Evolutionary conservation across 306 rosid genomes (phyloP), one percentile per base, ranked within the genome.

Genomic region (Trichosanthes truncata): DNA sequence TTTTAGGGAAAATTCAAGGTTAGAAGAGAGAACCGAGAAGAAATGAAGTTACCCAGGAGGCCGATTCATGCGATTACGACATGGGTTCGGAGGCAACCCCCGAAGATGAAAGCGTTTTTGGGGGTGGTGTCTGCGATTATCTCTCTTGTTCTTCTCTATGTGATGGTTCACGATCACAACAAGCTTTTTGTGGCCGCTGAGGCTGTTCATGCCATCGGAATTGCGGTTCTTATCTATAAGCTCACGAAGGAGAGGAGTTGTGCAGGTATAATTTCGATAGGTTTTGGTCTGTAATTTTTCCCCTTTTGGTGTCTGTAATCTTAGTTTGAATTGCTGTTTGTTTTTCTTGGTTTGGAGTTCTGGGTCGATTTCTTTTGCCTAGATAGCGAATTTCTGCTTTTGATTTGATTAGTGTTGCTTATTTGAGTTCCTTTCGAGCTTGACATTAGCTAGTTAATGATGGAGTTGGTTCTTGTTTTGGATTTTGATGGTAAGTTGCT

Each of bases 61-160:
- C 73, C 88, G 55, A 87, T 90, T 84, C 88, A 86, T 38, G 84
- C 87, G n/a, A 67, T 91, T 0, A 71, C 88, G 20, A 78, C 85
- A 74, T 91, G 93, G 96, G 65, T 87, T 56, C 83, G 91, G 5
- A 87, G 87, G 75, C 93, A 89, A 76, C 93, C 96, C 7, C 96
- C 93, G 9, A 89, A 84, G 84, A 79, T 83, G 57, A 91, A 87
- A 85, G 92, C 79, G 17, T 86, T 91, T 80, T 79, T 91, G 4
- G 92, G 85, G 2, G 80, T 87, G 23, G 68, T 82, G 48, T 81
- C 82, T 1, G 87, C 83, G 21, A 48, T 91, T 11, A 31, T 59
- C 2, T 87, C 93, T 9, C 80, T 88, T 67, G 69, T 87, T 57
- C 79, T 86, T 66, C 86, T 91, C 72, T 81, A 92, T 38, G 81